A percentile compares a stretch with the other conserved stretches of the same genome.
Conservation (phyloP, 495 filamentous ascomycete species). For the Cercophora sp. region DNA sequence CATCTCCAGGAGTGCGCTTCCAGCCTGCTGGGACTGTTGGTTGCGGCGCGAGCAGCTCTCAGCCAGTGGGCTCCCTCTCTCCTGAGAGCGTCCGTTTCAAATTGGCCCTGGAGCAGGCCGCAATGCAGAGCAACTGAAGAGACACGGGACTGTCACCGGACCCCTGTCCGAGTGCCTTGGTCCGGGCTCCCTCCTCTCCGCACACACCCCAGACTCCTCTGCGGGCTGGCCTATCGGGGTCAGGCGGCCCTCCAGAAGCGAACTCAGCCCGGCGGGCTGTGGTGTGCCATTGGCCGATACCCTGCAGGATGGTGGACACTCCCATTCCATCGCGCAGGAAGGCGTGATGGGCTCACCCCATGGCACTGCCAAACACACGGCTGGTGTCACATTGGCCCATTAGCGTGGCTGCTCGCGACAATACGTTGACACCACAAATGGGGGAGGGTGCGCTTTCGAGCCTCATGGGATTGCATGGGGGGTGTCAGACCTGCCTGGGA, state of each 20-base stretch:
- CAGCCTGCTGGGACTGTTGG: conserved; percentile 15
- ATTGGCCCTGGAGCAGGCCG: too few species aligned
- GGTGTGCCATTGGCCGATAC: conserved; percentile 9
- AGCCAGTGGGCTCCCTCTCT: conserved; percentile 18
- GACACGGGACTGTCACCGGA: neutral
- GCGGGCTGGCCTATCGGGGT: conserved; percentile 10
- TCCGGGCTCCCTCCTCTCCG: conserved; percentile 15
- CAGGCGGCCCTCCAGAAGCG: conserved; percentile 13
- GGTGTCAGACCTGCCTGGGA: neutral
- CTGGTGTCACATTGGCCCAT: too few species aligned
- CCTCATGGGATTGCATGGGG: conserved; percentile 7
- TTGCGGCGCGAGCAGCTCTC: neutral
- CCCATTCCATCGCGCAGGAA: neutral
- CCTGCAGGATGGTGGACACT: conserved; percentile 4
- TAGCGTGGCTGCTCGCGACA: too few species aligned
- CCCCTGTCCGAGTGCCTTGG: neutral
- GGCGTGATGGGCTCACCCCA: too few species aligned
- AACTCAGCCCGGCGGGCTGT: conserved; percentile 20
- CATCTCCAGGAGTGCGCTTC: conserved; percentile 1
- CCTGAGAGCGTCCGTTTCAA: conserved; percentile 8
- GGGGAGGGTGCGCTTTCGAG: neutral
- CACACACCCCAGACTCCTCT: conserved; percentile 6
- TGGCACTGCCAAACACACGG: too few species aligned
- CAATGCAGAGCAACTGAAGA: neutral
- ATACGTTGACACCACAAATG: neutral